phyloP scores from a whole-genome alignment of 192 early-diverging fungal genomes.

The Coemansia sp. region DNA sequence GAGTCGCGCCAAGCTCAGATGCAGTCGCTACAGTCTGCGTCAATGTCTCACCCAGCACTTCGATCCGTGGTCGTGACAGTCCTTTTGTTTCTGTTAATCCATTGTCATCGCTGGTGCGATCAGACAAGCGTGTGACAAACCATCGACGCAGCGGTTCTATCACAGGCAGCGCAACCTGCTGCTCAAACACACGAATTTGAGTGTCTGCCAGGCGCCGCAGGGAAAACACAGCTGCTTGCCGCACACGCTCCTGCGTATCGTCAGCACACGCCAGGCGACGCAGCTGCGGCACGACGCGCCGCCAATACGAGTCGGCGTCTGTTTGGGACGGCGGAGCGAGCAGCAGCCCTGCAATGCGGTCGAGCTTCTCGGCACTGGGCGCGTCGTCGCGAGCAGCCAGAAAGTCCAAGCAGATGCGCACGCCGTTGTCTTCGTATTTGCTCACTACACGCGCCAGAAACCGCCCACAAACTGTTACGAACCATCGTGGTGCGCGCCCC shows the following conservation, averaged over 20 bases:
- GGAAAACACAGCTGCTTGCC: conserved; percentile 24
- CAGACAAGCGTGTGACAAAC: not conserved
- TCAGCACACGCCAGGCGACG: not conserved
- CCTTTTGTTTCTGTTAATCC: not conserved
- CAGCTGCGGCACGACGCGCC: conserved; percentile 27
- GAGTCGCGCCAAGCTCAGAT: conserved; percentile 11
- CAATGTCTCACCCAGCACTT: not conserved
- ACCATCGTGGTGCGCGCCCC: conserved; percentile 59
- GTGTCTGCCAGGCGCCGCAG: conserved; percentile 22
- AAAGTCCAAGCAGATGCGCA: conserved; percentile 65
- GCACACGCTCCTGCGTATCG: conserved; percentile 6
- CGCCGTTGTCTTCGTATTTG: conserved; percentile 57
- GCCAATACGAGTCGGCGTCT: conserved; percentile 8
- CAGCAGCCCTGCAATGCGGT: conserved; percentile 32
- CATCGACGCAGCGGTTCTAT: conserved; percentile 41
- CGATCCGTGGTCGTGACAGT: not conserved
- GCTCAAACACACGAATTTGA: conserved; percentile 12
- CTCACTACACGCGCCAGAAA: conserved; percentile 70
- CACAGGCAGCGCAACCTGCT: conserved; percentile 54
- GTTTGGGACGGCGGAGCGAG: conserved; percentile 28
- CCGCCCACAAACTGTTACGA: conserved; percentile 62
- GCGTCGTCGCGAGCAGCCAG: conserved; percentile 59
- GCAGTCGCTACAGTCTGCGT: not conserved
- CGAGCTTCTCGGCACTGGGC: conserved; percentile 26
- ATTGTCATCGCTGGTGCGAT: no score